Evolutionary conservation across 75 land plant genomes (phyloP).

Genomic region (Isoetes taiwanensis): DNA sequence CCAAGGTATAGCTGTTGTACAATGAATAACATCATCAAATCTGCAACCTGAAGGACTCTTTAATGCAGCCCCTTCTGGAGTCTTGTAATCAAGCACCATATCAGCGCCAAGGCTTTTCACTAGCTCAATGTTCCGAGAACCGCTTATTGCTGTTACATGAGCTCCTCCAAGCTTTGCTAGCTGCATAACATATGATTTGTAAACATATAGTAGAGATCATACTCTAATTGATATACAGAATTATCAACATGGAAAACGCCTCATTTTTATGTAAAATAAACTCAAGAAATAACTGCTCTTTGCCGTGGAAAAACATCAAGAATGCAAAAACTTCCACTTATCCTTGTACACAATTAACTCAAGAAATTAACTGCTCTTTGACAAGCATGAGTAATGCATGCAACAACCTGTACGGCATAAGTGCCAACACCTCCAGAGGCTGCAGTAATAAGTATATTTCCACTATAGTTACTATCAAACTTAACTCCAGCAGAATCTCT

Average conservation of each 20-base stretch:
- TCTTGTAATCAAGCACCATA: conserved; percentile 57
- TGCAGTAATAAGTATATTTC: conserved; percentile 56
- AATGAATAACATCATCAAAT: conserved; percentile 57
- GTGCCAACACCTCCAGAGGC: conserved; percentile 76
- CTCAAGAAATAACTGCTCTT: not conserved
- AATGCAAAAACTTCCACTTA: not conserved
- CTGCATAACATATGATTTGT: conserved; percentile 11
- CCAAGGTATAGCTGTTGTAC: conserved; percentile 36
- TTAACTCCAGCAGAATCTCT: conserved; percentile 34
- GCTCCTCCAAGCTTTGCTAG: conserved; percentile 51
- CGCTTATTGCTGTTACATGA: conserved; percentile 78
- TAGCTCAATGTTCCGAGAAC: conserved; percentile 41
- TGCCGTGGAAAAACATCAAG: not conserved
- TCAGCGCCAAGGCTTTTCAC: conserved; percentile 60
- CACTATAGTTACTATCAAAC: conserved; percentile 24
- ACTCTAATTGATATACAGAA: not conserved
- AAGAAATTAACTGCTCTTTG: not conserved
- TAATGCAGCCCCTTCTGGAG: conserved; percentile 38
- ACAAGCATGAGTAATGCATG: too few relatives aligned
- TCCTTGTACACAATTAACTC: not conserved
- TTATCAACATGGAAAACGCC: not conserved
- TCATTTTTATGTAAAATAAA: not conserved
- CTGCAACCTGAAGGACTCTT: conserved; percentile 55
- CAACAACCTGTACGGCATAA: conserved; percentile 40
- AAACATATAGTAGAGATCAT: not conserved